Base-by-base conservation (phyloP, 2,329 filamentous ascomycete genomes). In the Stagonosporopsis rhizophila region DNA sequence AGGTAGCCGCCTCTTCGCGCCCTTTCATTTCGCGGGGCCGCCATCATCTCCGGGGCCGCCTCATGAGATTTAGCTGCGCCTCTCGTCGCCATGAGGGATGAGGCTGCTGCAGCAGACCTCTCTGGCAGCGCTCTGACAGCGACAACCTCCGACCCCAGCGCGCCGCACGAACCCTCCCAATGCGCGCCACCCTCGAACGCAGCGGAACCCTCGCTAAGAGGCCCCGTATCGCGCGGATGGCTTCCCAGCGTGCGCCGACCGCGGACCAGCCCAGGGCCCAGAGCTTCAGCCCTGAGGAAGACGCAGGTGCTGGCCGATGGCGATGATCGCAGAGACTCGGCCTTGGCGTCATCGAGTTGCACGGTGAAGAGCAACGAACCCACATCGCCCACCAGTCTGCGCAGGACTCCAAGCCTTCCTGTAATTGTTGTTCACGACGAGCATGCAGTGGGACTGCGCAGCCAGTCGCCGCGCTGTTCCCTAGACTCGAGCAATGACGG, bases 341-440 rank as follows among this genome's bases (percentile, higher is more conserved):
- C 74, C 56, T 65, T 78, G 59, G 72, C 75, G 38, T 66, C 77
- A 1, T 76, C 72, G 5, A 69, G 65, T 45, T 73, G 69, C 42
- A 73, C 72, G 7, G 55, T 69, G 25, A 73, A 66, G 6, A 56
- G 71, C 40, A 69, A 69, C 61, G 66, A 70, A 54, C 70, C 70
- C 38, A 64, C 73, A 11, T 66, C 70, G 34, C 69, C 69, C 23
- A 56, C 59, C 44, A 71, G 68, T 53, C 60, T 75, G 61, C 68
- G 66, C 68, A 72, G 69, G 62, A 72, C 74, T n/a, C 76, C 78
- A 17, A 77, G 73, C 40, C 71, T 80, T 41, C 80, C 80, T 37
- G 75, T 74, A 27, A 80, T 81, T 55, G 67, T 80, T 28, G 74
- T 80, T 42, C 77, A 81, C 58, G 72, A 79, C 71, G 77, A 75